Evolutionary conservation across 2,329 filamentous ascomycete genomes (phyloP).

Genomic region (Penicillium sp.): DNA sequence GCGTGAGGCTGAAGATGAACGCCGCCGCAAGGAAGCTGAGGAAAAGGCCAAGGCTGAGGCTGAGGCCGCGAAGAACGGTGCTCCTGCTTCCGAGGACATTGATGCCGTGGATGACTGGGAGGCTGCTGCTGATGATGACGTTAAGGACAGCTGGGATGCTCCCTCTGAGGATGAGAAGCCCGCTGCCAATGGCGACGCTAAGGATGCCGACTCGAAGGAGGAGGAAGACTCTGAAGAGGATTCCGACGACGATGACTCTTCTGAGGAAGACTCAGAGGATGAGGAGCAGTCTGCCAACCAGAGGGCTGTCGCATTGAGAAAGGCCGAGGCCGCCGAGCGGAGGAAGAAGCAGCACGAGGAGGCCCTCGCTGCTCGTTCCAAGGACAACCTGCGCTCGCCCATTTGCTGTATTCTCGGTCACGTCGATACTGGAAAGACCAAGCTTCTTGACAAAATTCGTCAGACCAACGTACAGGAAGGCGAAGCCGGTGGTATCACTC

Average conservation of each 20-base stretch:
- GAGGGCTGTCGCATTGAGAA: slow-evolving; percentile 70
- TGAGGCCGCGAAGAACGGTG: slow-evolving; percentile 63
- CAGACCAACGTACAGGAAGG: slow-evolving; percentile 99
- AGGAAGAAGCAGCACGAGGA: slow-evolving; percentile 88
- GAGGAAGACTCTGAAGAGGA: slow-evolving; percentile 31
- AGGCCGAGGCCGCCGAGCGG: slow-evolving; percentile 84
- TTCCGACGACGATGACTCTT: slow-evolving; percentile 34
- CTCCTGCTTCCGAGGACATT: slow-evolving; percentile 50
- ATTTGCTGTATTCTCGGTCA: slow-evolving; percentile 99
- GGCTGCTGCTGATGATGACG: slow-evolving; percentile 69
- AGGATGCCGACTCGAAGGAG: slow-evolving; percentile 22
- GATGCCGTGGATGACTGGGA: slow-evolving; percentile 77
- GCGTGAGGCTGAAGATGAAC: slow-evolving; percentile 53
- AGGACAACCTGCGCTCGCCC: slow-evolving; percentile 90
- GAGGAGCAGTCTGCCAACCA: slow-evolving; percentile 72
- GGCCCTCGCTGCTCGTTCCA: slow-evolving; percentile 83
- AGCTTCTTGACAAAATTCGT: slow-evolving; percentile 95
- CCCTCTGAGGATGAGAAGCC: slow-evolving; percentile 53
- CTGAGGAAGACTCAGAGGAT: slow-evolving; percentile 58
- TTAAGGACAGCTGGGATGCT: slow-evolving; percentile 96
- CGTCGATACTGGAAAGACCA: slow-evolving; percentile 99
- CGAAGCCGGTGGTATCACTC: slow-evolving; percentile 98
- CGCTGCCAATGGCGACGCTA: slow-evolving; percentile 14
- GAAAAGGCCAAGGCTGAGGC: slow-evolving; percentile 75
- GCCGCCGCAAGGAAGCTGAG: slow-evolving; percentile 67